Conservation (phyloP, 129 eudicot genomes). For the Cynara cardunculus region DNA sequence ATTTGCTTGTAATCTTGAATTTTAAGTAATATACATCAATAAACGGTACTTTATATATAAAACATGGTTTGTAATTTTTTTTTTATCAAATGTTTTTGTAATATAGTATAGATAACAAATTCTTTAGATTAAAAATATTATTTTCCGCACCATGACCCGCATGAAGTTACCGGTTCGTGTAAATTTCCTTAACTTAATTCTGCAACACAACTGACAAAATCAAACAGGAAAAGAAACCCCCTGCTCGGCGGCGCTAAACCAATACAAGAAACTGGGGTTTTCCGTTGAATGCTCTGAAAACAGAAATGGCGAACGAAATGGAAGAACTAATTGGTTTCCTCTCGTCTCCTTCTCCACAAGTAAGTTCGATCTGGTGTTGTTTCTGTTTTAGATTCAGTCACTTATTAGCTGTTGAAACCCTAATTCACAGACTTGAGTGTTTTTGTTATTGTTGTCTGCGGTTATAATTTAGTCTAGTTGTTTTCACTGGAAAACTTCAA, state of each 20-base stretch:
- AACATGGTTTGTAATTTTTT: too few species aligned
- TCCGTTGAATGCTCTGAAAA: neutral
- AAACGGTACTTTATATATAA: too few species aligned
- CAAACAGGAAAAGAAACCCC: neutral
- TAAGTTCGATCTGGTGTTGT: slow-evolving; percentile 19
- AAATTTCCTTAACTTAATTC: too few species aligned
- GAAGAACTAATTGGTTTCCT: slow-evolving; percentile 88
- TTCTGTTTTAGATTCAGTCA: neutral
- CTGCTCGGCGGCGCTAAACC: slow-evolving; percentile 6
- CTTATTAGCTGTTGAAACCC: neutral
- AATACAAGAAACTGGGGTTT: neutral
- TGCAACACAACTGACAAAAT: neutral
- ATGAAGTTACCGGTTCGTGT: too few species aligned
- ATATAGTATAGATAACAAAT: too few species aligned
- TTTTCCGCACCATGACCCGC: too few species aligned
- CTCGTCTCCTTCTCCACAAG: slow-evolving; percentile 80
- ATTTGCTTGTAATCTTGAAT: too few species aligned
- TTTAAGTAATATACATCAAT: too few species aligned
- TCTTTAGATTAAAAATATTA: too few species aligned
- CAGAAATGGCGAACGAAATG: slow-evolving; percentile 78
- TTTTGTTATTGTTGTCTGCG: neutral
- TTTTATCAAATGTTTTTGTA: too few species aligned
- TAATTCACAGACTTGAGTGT: neutral
- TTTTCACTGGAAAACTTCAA: neutral
- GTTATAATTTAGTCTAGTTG: neutral